Base-by-base conservation (phyloP, 441 rosid genomes). In the Euphorbia celastroides region DNA sequence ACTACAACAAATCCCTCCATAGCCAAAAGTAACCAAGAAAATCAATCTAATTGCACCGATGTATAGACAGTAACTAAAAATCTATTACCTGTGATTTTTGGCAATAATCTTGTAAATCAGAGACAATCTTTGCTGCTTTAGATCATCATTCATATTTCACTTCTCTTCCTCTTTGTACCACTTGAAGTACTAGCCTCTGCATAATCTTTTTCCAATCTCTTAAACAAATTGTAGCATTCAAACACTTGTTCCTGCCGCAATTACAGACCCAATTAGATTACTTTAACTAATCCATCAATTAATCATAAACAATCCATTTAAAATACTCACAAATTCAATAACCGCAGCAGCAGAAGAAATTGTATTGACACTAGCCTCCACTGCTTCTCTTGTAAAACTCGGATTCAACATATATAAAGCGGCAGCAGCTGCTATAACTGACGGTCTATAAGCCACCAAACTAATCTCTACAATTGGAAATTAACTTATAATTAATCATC, bases 381-480 rank as follows among this genome's bases (percentile, higher is more conserved):
- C 59, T 63, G 62, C 74, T 17, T 66, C 56, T 78, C 70, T 80
- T 56, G 85, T 76, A 51, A 80, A 62, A 46, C 65, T 72, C 31
- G 71, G 75, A 72, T 79, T 77, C 65, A 78, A 60, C 59, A 79
- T 81, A 41, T 74, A 72, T 60, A 82, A 69, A 32, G 78, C 66
- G 8, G 89, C 86, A n/a, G 89, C 89, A 10, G 80, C 78, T 3
- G 89, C 93, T 56, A 88, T 65, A 16, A 62, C 69, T 28, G 93
- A 86, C 5, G 93, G 90, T 61, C 84, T 75, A 50, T 78, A 72
- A 46, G 75, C 76, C 67, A 66, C 64, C 69, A 78, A 63, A 74
- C 74, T 79, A 65, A 76, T 77, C 69, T 78, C 90, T 88, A 75
- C 60, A 72, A 3, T 31, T 28, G 38, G 26, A 30, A 13, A 36